Percentiles rank a stretch among this genome's conserved stretches.
Conservation (phyloP, 2,329 filamentous ascomycete species). For the Dothistroma septosporum region DNA sequence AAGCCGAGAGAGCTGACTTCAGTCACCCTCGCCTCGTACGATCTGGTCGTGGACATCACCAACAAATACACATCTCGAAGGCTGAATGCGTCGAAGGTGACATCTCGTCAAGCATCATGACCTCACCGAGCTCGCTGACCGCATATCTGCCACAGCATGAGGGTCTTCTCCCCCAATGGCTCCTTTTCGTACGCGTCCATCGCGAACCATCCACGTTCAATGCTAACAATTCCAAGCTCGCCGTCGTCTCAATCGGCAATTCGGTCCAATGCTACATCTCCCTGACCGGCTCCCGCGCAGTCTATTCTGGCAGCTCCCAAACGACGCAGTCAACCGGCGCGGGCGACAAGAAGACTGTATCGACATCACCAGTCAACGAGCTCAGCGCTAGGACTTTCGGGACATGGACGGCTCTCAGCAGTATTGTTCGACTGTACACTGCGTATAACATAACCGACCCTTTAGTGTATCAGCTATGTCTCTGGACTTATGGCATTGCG, state of each 20-base stretch:
- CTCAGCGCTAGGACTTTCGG: constrained; percentile 77
- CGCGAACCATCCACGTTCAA: constrained; percentile 8
- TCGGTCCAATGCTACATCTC: constrained; percentile 78
- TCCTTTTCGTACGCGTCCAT: constrained; percentile 53
- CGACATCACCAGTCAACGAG: constrained; percentile 58
- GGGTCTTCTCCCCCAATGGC: constrained; percentile 61
- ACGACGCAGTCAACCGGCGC: constrained; percentile 1
- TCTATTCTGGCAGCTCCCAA: constrained; percentile 63
- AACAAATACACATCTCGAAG: not conserved
- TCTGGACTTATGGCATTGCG: constrained; percentile 78
- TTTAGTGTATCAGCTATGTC: constrained; percentile 70
- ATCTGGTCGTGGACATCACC: not conserved
- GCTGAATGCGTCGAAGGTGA: not conserved
- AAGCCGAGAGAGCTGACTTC: not conserved
- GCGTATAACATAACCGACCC: constrained; percentile 74
- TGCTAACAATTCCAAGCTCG: constrained; percentile 56
- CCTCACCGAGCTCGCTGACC: constrained; percentile 21
- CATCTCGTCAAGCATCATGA: constrained; percentile 5
- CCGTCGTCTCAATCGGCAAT: constrained; percentile 77
- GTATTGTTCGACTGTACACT: constrained; percentile 74
- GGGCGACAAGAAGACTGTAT: not conserved
- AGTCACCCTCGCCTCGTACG: too few relatives aligned
- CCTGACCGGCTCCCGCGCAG: constrained; percentile 74
- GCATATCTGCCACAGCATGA: constrained; percentile 43
- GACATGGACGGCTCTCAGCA: constrained; percentile 79